Percentiles rank a stretch among this genome's conserved stretches.
These are phyloP conservation scores for Alternaria dauci DNA, from an alignment of 2,329 filamentous ascomycete species.

Conservation along the genomic window DNA sequence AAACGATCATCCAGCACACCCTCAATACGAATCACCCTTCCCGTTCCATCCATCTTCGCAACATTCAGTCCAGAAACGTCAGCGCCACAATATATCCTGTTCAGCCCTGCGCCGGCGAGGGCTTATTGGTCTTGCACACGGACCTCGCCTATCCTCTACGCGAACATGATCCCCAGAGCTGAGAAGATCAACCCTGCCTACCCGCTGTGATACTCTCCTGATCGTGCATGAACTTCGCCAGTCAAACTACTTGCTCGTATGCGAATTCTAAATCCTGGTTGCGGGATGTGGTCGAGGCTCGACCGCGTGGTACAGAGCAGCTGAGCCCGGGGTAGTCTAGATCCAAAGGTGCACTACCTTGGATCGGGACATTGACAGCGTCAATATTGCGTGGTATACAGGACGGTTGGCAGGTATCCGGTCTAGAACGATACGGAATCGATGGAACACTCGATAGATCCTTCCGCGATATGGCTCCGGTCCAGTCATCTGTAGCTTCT, in stretches of 20 bases:
- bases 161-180: not conserved
- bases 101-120: conserved; percentile 13
- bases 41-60: not conserved
- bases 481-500: not conserved
- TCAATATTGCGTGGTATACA: not conserved
- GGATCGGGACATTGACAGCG: not conserved
- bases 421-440: not conserved
- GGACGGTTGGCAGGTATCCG: not conserved
- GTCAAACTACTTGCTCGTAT: not conserved
- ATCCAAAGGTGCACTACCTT: not conserved
- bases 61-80: not conserved
- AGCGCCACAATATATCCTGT: conserved; percentile 8
- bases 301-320: conserved; percentile 1
- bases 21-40: not conserved
- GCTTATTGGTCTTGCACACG: not conserved
- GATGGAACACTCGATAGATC: not conserved
- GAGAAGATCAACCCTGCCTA: not conserved
- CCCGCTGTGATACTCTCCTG: conserved; percentile 5
- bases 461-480: not conserved
- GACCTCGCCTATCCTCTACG: conserved; percentile 20
- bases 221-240: conserved; percentile 3
- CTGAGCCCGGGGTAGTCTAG: not conserved
- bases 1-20: not conserved
- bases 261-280: not conserved
- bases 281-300: not conserved